Conservation (phyloP, 2,329 filamentous ascomycete genomes). For the Pseudocercospora eumusae region DNA sequence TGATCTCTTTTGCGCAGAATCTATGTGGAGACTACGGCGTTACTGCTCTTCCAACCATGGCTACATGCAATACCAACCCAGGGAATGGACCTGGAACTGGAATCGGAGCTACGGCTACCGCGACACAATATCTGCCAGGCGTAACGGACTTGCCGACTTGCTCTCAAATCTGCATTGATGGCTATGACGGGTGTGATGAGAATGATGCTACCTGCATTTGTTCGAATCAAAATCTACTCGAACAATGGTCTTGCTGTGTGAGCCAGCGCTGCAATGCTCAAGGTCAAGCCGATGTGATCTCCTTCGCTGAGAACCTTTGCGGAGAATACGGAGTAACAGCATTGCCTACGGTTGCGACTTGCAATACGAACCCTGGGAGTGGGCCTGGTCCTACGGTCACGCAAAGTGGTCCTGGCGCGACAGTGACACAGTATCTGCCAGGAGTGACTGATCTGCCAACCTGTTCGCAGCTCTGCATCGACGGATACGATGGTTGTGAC, state of each 20-base stretch:
- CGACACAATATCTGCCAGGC: background rate
- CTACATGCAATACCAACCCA: slow-evolving; percentile 14
- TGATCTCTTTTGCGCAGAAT: background rate
- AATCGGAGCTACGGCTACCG: background rate
- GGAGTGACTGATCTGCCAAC: background rate
- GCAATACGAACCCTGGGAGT: slow-evolving; percentile 16
- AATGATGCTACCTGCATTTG: slow-evolving; percentile 10
- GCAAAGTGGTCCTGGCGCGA: background rate
- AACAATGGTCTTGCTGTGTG: slow-evolving; percentile 9
- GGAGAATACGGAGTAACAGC: slow-evolving; percentile 1
- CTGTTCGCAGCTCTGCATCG: slow-evolving; percentile 9
- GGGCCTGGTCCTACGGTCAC: slow-evolving; percentile 15
- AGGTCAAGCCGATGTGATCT: slow-evolving; percentile 4
- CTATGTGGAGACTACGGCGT: slow-evolving; percentile 13
- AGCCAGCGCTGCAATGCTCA: background rate
- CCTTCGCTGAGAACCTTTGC: slow-evolving; percentile 1
- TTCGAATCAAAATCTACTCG: slow-evolving; percentile 8
- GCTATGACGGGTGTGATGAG: slow-evolving; percentile 7
- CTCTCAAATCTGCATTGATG: slow-evolving; percentile 2
- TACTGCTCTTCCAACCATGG: slow-evolving; percentile 6
- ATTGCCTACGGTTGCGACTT: background rate
- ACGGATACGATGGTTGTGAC: slow-evolving; percentile 5
- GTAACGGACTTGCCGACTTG: background rate
- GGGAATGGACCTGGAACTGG: slow-evolving; percentile 20
- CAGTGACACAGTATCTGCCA: background rate